Evolutionary conservation across 2,329 filamentous ascomycete species (phyloP).

Genomic region (Dryadomyces quercus-mongolicae): DNA sequence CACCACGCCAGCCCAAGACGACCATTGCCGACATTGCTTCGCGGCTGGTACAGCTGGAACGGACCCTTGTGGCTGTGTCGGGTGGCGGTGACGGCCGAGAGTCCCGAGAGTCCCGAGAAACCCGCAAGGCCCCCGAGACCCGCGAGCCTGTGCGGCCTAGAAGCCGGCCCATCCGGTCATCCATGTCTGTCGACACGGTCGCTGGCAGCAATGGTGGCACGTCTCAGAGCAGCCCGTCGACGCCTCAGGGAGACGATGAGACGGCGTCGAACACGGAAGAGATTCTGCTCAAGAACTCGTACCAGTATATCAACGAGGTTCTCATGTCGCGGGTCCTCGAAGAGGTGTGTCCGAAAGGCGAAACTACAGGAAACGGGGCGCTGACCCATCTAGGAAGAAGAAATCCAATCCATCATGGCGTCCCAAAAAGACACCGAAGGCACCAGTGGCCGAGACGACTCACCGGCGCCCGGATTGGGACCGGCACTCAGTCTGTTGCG

Average conservation of each 20-base stretch:
- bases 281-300: conserved; percentile 10
- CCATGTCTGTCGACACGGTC: neutral
- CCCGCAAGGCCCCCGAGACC: neutral
- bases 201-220: neutral
- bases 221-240: neutral
- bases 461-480: neutral
- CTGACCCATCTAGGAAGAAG: conserved; percentile 9
- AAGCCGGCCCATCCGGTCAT: too few relatives aligned
- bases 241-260: neutral
- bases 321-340: conserved; percentile 14
- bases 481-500: conserved; percentile 8
- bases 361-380: neutral
- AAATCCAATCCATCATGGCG: conserved; percentile 11
- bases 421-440: conserved; percentile 3
- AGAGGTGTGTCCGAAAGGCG: conserved; percentile 5
- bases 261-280: conserved; percentile 5
- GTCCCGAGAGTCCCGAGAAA: neutral
- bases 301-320: conserved; percentile 15
- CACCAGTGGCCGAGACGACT: neutral
- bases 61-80: conserved; percentile 14
- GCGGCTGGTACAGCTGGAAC: conserved; percentile 13
- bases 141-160: neutral
- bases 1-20: conserved; percentile 11
- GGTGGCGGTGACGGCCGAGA: neutral
- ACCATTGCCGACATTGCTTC: conserved; percentile 15